Conservation (phyloP, 305 asterid genomes). For the Fraxinus platypoda region DNA sequence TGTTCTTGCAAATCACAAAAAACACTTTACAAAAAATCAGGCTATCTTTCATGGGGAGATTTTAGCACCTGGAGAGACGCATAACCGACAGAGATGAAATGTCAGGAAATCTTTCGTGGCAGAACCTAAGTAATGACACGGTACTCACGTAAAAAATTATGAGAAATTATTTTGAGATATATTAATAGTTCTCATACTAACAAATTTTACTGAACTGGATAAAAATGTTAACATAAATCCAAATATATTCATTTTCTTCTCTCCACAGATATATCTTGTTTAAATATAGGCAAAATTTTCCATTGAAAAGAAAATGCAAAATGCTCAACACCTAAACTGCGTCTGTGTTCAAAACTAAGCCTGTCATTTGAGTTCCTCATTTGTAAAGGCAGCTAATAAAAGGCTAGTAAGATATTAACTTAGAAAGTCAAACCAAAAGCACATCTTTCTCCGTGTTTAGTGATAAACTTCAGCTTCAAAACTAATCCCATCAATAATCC, state of each 20-base stretch:
- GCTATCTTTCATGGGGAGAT: not conserved
- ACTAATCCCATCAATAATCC: slow-evolving; percentile 4
- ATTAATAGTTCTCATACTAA: not conserved
- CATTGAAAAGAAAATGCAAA: not conserved
- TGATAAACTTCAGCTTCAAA: not conserved
- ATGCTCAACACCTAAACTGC: too few relatives aligned
- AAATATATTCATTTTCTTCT: not conserved
- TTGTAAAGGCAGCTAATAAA: not conserved
- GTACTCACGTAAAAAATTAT: not conserved
- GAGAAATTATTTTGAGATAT: not conserved
- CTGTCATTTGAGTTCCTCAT: not conserved
- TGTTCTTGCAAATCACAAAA: not conserved
- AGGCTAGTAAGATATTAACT: not conserved
- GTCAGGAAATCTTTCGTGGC: not conserved
- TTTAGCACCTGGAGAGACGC: not conserved
- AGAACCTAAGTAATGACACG: not conserved
- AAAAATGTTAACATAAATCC: not conserved
- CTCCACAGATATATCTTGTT: not conserved
- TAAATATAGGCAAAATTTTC: not conserved
- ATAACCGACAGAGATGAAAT: not conserved
- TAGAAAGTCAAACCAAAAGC: not conserved
- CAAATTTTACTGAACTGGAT: not conserved
- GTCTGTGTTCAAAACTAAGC: too few relatives aligned
- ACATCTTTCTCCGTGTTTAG: not conserved
- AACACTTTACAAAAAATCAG: not conserved